A percentile compares a stretch with the other conserved stretches of the same genome.
phyloP scores from a whole-genome alignment of 139 green algal species.

The Choricystis sp. region DNA sequence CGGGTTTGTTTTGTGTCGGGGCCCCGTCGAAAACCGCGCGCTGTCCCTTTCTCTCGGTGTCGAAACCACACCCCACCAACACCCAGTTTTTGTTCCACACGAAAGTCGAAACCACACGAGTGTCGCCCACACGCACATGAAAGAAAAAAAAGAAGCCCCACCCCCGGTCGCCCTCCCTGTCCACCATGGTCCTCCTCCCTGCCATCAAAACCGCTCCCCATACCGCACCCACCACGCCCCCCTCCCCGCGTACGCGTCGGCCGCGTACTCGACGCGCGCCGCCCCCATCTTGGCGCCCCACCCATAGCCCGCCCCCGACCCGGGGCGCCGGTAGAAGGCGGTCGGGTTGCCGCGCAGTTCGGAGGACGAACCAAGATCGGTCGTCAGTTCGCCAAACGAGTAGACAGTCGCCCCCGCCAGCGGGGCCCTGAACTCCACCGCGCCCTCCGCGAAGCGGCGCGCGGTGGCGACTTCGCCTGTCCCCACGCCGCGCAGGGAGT shows the following conservation, averaged over 20 bases:
- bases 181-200: no score
- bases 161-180: no score
- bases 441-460: slow-evolving; percentile 60
- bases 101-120: no score
- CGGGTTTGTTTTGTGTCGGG: no score
- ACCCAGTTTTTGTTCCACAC: no score
- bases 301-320: slow-evolving; percentile 57
- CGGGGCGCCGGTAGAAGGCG: slow-evolving; percentile 75
- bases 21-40: no score
- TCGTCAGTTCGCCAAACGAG: slow-evolving; percentile 71
- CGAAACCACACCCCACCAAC: no score
- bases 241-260: slow-evolving; percentile 68
- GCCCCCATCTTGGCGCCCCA: slow-evolving; percentile 66
- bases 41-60: no score
- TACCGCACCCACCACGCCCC: slow-evolving; percentile 62
- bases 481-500: slow-evolving; percentile 78
- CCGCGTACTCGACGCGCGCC: slow-evolving; percentile 61
- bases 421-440: slow-evolving; percentile 58
- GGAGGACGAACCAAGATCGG: slow-evolving; percentile 61
- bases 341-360: slow-evolving; percentile 73
- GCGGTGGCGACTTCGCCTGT: slow-evolving; percentile 80
- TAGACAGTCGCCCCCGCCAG: slow-evolving; percentile 59
- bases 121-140: no score
- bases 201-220: slow-evolving; percentile 88
- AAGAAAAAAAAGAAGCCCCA: no score